Percentiles rank a stretch among this genome's conserved stretches.
These are phyloP conservation scores for Spizellomyces punctatus DNA, from an alignment of 192 early-diverging fungal species.

Conservation along the genomic window DNA sequence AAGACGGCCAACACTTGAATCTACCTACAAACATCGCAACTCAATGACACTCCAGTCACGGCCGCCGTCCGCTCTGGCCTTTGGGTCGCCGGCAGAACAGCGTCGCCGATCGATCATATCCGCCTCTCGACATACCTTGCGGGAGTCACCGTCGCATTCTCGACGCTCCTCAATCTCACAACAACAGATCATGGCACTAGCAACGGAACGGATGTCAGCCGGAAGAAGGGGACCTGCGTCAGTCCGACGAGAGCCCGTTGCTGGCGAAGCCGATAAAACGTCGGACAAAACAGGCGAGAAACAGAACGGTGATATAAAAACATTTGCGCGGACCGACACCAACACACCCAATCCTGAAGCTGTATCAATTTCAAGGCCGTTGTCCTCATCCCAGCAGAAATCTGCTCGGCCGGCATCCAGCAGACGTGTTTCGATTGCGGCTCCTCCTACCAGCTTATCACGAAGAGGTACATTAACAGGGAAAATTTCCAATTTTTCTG, in stretches of 20 bases:
- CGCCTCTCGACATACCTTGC: not conserved
- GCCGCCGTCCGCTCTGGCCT: not conserved
- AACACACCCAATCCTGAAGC: not conserved
- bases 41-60: not conserved
- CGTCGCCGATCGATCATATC: not conserved
- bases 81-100: not conserved
- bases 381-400: not conserved
- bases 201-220: not conserved
- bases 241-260: not conserved
- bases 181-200: conserved; percentile 2
- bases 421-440: no score
- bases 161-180: conserved; percentile 2
- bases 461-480: not conserved
- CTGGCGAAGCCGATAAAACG: not conserved
- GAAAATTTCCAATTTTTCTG: not conserved
- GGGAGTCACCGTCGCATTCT: not conserved
- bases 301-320: no score
- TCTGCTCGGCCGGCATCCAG: not conserved
- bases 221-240: conserved; percentile 7
- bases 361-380: not conserved
- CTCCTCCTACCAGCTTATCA: no score
- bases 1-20: not conserved
- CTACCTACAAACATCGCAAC: not conserved
- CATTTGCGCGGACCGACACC: not conserved
- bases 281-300: no score